These are phyloP conservation scores for Talaromyces funiculosus DNA, from an alignment of 2,329 filamentous ascomycete species.

Conservation along the genomic window DNA sequence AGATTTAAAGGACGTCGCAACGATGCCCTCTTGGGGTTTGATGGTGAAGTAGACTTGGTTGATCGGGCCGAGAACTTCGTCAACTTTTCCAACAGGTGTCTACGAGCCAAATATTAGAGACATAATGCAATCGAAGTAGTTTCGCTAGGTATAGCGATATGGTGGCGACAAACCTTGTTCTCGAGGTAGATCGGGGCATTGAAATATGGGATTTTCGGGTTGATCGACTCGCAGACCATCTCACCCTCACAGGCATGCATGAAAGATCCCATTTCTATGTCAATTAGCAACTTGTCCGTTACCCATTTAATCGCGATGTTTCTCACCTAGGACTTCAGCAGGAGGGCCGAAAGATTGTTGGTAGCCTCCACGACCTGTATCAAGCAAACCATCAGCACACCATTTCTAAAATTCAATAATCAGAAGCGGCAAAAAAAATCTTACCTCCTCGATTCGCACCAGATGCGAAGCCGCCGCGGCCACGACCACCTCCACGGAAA, in stretches of 20 bases:
- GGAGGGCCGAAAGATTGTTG: slow-evolving; percentile 59
- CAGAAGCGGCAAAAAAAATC: background rate
- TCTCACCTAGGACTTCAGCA: slow-evolving; percentile 52
- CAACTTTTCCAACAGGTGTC: slow-evolving; percentile 90
- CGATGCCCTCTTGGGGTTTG: slow-evolving; percentile 94
- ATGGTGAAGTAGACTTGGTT: slow-evolving; percentile 99
- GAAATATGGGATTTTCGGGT: slow-evolving; percentile 96
- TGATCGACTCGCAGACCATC: slow-evolving; percentile 93
- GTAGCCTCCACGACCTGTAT: slow-evolving; percentile 56
- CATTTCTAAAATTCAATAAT: background rate
- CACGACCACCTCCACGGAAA: slow-evolving; percentile 56
- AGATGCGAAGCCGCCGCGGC: slow-evolving; percentile 46
- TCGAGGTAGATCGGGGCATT: slow-evolving; percentile 98
- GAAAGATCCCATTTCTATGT: slow-evolving; percentile 82
- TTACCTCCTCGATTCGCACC: slow-evolving; percentile 50
- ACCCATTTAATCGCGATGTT: background rate
- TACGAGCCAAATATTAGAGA: slow-evolving; percentile 25
- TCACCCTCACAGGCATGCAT: slow-evolving; percentile 94
- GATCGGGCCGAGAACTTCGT: slow-evolving; percentile 94
- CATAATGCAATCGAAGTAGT: background rate
- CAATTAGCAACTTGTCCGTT: slow-evolving; percentile 25
- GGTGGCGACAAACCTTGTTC: slow-evolving; percentile 68
- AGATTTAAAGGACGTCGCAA: slow-evolving; percentile 86
- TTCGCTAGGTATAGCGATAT: background rate
- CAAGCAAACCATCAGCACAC: slow-evolving; percentile 8